These are phyloP conservation scores for Cryphonectria carpinicola DNA, from an alignment of 2,329 filamentous ascomycete species.

Conservation along the genomic window DNA sequence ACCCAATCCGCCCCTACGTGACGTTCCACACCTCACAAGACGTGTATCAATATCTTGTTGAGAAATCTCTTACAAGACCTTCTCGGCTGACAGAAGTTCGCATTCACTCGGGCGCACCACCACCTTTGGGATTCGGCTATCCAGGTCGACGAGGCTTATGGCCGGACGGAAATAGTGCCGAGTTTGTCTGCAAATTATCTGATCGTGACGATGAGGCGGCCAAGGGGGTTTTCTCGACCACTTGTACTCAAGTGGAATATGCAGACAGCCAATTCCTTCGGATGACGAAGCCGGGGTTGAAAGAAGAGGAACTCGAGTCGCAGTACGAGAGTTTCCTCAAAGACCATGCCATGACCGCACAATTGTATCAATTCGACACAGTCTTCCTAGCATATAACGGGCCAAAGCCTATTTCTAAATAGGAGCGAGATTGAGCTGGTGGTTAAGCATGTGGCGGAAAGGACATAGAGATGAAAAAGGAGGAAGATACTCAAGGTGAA, in stretches of 20 bases:
- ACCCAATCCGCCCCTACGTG: neutral
- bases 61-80: neutral
- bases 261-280: neutral
- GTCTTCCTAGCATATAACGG: neutral
- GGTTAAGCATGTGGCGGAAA: no score
- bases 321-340: neutral
- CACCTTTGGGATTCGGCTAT: neutral
- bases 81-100: neutral
- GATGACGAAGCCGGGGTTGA: neutral
- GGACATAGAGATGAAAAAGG: neutral
- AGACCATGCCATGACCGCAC: no score
- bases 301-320: neutral
- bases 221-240: neutral
- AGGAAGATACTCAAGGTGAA: no score
- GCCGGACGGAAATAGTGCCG: neutral
- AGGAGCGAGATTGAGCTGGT: no score
- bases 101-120: constrained; percentile 4
- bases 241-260: neutral
- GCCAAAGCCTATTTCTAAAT: neutral
- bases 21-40: neutral
- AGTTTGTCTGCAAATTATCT: neutral
- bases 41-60: neutral
- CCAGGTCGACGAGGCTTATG: neutral
- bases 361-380: neutral
- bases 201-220: constrained; percentile 1